Evolutionary conservation across 208 protist genomes (phyloP), one percentile per base, ranked within the genome.

Genomic region (Acanthamoeba divionensis): DNA sequence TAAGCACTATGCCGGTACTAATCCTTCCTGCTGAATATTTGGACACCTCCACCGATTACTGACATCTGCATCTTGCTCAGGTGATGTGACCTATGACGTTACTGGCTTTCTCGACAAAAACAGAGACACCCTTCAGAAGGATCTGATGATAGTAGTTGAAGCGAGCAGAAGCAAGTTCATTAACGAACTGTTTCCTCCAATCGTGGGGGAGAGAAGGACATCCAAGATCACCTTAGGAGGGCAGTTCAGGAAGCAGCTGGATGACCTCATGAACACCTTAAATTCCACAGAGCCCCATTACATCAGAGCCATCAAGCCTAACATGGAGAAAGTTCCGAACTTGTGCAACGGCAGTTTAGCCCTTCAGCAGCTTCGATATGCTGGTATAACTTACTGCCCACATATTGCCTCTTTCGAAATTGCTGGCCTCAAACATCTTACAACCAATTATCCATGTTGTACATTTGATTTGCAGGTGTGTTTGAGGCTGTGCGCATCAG

Each of bases 1-100:
- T 44, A 93, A 94, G 36, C 95, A 96, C 69, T 96, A 96, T 86
- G 95, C 94, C 21, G 95, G n/a, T n/a, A n/a, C n/a, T n/a, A n/a
- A n/a, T n/a, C n/a, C n/a, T n/a, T n/a, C n/a, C n/a, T n/a, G n/a
- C n/a, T n/a, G n/a, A n/a, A n/a, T n/a, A n/a, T n/a, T n/a, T n/a
- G n/a, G n/a, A n/a, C n/a, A n/a, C n/a, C n/a, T n/a, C n/a, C n/a
- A n/a, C n/a, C n/a, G n/a, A n/a, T n/a, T n/a, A n/a, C n/a, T n/a
- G n/a, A n/a, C n/a, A n/a, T n/a, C n/a, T n/a, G n/a, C n/a, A n/a
- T n/a, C n/a, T n/a, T n/a, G n/a, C n/a, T n/a, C n/a, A n/a, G n/a
- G 95, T 52, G 91, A 93, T 33, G 94, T 90, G 36, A 94, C 86
- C 0, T 96, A 96, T 41, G 91, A 96, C 31, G 73, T 52, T 5